phyloP scores from a whole-genome alignment of 192 early-diverging fungal species.

The Coemansia sp. region DNA sequence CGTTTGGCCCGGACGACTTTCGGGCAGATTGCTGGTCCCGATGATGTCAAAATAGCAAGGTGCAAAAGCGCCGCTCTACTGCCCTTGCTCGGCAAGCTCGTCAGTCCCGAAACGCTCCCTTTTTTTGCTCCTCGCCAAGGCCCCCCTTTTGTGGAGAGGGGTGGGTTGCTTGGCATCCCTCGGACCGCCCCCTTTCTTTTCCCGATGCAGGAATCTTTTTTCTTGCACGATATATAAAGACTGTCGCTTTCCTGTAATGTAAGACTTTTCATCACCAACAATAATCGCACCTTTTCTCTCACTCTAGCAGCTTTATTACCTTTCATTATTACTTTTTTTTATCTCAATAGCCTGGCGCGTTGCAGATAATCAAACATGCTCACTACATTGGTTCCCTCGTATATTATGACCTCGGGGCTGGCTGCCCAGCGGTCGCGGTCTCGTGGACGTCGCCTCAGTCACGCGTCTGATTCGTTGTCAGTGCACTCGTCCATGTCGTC shows the following conservation, averaged over 20 bases:
- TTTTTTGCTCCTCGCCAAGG: too few relatives aligned
- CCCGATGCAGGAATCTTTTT: slow-evolving; percentile 3
- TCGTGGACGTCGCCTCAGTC: slow-evolving; percentile 23
- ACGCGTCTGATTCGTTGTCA: slow-evolving; percentile 20
- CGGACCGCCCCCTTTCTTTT: slow-evolving; percentile 5
- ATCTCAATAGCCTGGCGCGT: not conserved
- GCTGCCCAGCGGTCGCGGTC: slow-evolving; percentile 42
- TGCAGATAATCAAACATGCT: slow-evolving; percentile 9
- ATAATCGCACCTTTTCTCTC: not conserved
- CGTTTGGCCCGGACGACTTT: not conserved
- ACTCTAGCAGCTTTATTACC: not conserved
- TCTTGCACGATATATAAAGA: slow-evolving; percentile 4
- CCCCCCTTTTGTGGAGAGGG: too few relatives aligned
- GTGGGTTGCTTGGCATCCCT: too few relatives aligned
- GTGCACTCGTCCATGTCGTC: slow-evolving; percentile 9
- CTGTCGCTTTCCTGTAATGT: not conserved
- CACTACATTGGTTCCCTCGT: slow-evolving; percentile 27
- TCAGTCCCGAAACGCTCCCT: too few relatives aligned
- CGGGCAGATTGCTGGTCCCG: too few relatives aligned
- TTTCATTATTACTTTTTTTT: not conserved
- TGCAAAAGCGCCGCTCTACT: too few relatives aligned
- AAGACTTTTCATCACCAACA: not conserved
- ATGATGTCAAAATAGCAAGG: too few relatives aligned
- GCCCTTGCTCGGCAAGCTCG: too few relatives aligned
- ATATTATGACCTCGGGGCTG: slow-evolving; percentile 46